A percentile compares a stretch with the other conserved stretches of the same genome.
These are phyloP conservation scores for Candida qinlingensis DNA, from an alignment of 805 yeast genomes.

Conservation along the genomic window DNA sequence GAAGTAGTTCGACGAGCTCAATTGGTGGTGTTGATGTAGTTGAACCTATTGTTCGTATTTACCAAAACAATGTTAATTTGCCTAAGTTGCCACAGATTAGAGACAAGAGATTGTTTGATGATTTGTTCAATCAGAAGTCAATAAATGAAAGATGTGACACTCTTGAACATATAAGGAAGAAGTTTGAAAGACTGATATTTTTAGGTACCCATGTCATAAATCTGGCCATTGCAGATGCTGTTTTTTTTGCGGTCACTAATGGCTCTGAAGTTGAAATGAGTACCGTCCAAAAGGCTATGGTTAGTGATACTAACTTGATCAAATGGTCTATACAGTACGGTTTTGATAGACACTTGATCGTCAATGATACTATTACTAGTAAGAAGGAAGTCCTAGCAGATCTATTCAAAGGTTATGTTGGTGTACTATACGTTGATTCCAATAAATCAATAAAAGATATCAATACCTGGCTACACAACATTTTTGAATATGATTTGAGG, in stretches of 20 bases:
- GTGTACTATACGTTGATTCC: not conserved
- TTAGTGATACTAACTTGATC: not conserved
- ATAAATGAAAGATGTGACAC: not conserved
- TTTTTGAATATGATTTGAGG: not conserved
- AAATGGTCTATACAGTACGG: not conserved
- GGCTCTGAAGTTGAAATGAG: not conserved
- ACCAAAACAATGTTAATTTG: not conserved
- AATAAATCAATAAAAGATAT: not conserved
- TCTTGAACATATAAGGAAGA: not conserved
- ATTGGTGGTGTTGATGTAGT: too few species aligned
- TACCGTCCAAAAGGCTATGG: not conserved
- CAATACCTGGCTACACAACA: not conserved
- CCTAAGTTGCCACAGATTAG: not conserved
- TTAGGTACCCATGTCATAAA: not conserved
- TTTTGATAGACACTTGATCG: not conserved
- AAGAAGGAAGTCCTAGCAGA: not conserved
- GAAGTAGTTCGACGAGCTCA: too few species aligned
- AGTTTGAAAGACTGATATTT: not conserved
- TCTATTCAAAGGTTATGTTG: constrained; percentile 2
- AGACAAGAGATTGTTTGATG: not conserved
- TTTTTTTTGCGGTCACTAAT: not conserved
- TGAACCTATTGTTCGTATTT: not conserved
- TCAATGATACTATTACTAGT: not conserved
- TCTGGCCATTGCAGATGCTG: not conserved
- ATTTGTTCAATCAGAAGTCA: not conserved